These are phyloP conservation scores for Colletotrichum siamense DNA, from an alignment of 2,329 filamentous ascomycete genomes.

Conservation along the genomic window DNA sequence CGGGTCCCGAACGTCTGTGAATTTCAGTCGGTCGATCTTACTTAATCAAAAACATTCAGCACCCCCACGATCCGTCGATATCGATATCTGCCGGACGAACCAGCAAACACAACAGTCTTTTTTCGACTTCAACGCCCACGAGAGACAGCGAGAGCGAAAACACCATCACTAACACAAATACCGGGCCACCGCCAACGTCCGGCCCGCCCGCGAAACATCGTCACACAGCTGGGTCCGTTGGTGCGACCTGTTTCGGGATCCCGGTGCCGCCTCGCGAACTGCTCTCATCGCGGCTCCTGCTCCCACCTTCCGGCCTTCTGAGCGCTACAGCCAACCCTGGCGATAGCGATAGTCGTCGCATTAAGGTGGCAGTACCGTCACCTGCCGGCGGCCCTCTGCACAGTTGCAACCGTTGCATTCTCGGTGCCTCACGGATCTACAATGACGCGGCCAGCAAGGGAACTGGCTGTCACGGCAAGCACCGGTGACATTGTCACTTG, in stretches of 20 bases:
- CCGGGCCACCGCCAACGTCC: background rate
- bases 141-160: background rate
- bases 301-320: background rate
- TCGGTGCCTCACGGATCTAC: background rate
- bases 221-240: background rate
- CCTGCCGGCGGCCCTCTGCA: background rate
- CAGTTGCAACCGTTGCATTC: background rate
- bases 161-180: background rate
- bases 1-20: background rate
- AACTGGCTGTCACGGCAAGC: background rate
- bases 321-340: background rate
- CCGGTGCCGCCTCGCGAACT: background rate
- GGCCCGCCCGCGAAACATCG: background rate
- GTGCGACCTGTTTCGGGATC: slow-evolving; percentile 15
- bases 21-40: background rate
- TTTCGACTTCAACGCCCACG: background rate
- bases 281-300: background rate
- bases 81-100: background rate
- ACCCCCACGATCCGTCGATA: background rate
- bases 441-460: slow-evolving; percentile 3
- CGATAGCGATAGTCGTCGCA: background rate
- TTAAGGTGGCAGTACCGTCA: background rate
- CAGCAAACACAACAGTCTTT: background rate
- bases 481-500: background rate
- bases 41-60: background rate